phyloP scores from a whole-genome alignment of 257 asterid genomes.

The Henckelia pumila region DNA sequence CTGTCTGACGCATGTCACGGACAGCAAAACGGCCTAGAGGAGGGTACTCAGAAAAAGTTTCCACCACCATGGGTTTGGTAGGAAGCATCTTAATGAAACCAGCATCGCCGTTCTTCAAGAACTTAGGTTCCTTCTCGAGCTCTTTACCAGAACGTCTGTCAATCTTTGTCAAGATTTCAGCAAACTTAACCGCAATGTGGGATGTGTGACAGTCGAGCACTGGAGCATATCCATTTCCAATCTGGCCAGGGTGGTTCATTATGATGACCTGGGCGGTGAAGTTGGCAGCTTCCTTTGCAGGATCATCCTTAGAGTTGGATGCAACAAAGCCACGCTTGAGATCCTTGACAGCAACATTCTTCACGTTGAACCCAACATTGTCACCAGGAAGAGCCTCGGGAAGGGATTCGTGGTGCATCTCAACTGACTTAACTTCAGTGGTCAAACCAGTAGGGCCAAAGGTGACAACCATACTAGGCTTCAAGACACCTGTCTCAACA shows the following conservation, averaged over 20 bases:
- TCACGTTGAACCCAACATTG: constrained; percentile 16
- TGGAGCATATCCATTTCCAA: constrained; percentile 27
- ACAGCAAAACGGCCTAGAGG: constrained; percentile 34
- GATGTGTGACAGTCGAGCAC: constrained; percentile 28
- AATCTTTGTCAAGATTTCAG: too few relatives aligned
- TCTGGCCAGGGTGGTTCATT: constrained; percentile 31
- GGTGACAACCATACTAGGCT: constrained; percentile 27
- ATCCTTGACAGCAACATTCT: too few relatives aligned
- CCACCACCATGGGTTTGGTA: too few relatives aligned
- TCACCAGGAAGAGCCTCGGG: constrained; percentile 29
- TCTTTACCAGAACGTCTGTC: too few relatives aligned
- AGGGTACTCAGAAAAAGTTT: constrained; percentile 23
- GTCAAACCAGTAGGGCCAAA: constrained; percentile 28
- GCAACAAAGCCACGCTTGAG: constrained; percentile 4
- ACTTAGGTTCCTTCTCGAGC: constrained; percentile 26
- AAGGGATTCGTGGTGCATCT: constrained; percentile 29
- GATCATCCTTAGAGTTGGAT: constrained; percentile 25
- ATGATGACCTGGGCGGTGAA: constrained; percentile 29
- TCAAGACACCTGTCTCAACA: constrained; percentile 26
- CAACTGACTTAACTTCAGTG: constrained; percentile 28
- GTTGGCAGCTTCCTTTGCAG: constrained; percentile 28
- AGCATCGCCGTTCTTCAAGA: constrained; percentile 7
- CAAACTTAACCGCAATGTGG: constrained; percentile 27
- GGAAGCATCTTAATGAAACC: too few relatives aligned
- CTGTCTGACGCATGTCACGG: constrained; percentile 34